These are phyloP conservation scores for Rhododendron ovatum DNA, from an alignment of 148 eudicot genomes.

Conservation along the genomic window DNA sequence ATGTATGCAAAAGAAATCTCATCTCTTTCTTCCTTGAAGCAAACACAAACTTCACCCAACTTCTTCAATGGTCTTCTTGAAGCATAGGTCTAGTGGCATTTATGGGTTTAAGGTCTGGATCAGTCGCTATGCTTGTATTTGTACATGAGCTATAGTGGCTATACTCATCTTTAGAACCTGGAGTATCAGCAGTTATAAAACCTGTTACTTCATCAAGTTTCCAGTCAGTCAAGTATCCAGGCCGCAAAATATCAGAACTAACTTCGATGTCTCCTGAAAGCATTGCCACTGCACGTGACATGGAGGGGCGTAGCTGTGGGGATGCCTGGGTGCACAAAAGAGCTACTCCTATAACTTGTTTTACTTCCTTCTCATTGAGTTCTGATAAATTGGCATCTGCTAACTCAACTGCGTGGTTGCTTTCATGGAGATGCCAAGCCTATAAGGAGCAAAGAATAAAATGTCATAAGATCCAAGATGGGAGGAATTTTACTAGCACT, in stretches of 20 bases:
- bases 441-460: neutral
- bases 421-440: conserved; percentile 84
- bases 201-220: conserved; percentile 40
- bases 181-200: conserved; percentile 23
- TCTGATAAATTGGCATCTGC: conserved; percentile 47
- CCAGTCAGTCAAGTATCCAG: conserved; percentile 79
- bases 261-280: conserved; percentile 69
- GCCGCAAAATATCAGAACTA: conserved; percentile 44
- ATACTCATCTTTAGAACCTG: conserved; percentile 12
- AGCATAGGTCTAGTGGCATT: neutral
- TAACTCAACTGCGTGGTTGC: conserved; percentile 45
- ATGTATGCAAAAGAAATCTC: neutral
- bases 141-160: conserved; percentile 14
- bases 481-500: neutral
- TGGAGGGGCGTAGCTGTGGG: conserved; percentile 67
- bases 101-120: conserved; percentile 19
- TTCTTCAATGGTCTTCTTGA: conserved; percentile 6
- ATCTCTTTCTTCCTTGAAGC: neutral
- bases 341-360: conserved; percentile 51
- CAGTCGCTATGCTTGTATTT: conserved; percentile 15
- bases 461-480: neutral
- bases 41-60: conserved; percentile 20
- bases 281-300: conserved; percentile 89
- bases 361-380: conserved; percentile 54
- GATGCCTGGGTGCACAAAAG: conserved; percentile 88